Evolutionary conservation across 495 filamentous ascomycete genomes (phyloP).

Genomic region (Chaetomium tenue): DNA sequence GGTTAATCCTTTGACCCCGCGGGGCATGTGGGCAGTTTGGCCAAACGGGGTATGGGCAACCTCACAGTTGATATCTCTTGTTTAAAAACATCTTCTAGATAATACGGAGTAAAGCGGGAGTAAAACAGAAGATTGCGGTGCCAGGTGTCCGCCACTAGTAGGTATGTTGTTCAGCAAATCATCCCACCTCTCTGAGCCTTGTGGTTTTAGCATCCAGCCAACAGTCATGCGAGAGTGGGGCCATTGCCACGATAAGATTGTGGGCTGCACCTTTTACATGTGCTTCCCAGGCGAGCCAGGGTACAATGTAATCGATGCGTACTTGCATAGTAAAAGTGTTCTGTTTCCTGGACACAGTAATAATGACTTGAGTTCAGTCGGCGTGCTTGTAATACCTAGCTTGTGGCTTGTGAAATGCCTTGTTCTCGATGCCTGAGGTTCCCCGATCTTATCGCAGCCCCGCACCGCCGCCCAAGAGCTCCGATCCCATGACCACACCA

Average conservation of each 20-base stretch:
- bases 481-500: slow-evolving; percentile 1
- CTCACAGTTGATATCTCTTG: neutral
- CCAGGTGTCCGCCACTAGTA: no score
- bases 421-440: neutral
- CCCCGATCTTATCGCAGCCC: neutral
- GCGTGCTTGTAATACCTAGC: neutral
- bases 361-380: neutral
- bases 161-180: no score
- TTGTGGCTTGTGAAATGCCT: neutral
- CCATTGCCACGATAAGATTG: no score
- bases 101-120: no score
- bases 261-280: no score
- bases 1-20: neutral
- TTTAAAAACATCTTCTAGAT: neutral
- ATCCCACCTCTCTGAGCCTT: no score
- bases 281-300: no score
- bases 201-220: no score
- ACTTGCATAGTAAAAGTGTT: neutral
- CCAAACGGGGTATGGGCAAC: neutral
- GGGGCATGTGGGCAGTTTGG: slow-evolving; percentile 9
- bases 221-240: no score
- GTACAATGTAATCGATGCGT: no score
- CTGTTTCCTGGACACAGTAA: neutral
- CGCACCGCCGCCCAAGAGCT: neutral
- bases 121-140: no score